Evolutionary conservation across 768 basidiomycete species (phyloP), one percentile per base, ranked within the genome.

Genomic region (Boletus vinaceobasis): DNA sequence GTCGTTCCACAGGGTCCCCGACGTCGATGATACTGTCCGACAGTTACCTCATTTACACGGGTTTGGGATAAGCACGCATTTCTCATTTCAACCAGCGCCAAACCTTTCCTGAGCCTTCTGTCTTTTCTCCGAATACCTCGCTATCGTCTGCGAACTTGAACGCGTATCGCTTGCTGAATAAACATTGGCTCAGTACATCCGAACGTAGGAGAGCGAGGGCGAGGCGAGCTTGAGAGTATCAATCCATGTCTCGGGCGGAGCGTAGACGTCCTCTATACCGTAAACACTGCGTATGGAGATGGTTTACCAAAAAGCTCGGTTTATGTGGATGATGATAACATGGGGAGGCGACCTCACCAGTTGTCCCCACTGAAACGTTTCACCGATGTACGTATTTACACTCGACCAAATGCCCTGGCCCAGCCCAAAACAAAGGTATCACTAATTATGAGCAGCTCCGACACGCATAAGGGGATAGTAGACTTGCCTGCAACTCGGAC

Each of bases 391-490:
- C 75, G 63, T 90, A 88, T 7, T 84, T 87, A 67, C 98, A 98
- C 65, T 95, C 89, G 38, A 0, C 94, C 95, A 64, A 84, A 95
- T 14, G 80, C 75, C 93, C 94, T 97, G 19, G 90, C 80, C 95
- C 96, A 97, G 35, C 80, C 85, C 93, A 94, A 61, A 23, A 52
- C 33, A 15, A 32, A 46, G 13, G 15, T 0, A 40, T 60, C 17
- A 47, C 11, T n/a, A 14, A 38, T 38, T 8, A 5, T 9, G 10
- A 39, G 19, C 10, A 10, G 3, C 19, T 7, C 13, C 21, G 23
- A 23, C 23, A 14, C 2, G 13, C 21, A 40, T 1, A 40, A 13
- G 21, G 19, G 6, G 13, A 5, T 9, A 4, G 36, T n/a, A n/a
- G n/a, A 38, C 37, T 38, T 10, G 37, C 40, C 3, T 1, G 13